Evolutionary conservation across 495 filamentous ascomycete species (phyloP), one percentile per base, ranked within the genome.

Genomic region (Penicillium atrosanguineum): DNA sequence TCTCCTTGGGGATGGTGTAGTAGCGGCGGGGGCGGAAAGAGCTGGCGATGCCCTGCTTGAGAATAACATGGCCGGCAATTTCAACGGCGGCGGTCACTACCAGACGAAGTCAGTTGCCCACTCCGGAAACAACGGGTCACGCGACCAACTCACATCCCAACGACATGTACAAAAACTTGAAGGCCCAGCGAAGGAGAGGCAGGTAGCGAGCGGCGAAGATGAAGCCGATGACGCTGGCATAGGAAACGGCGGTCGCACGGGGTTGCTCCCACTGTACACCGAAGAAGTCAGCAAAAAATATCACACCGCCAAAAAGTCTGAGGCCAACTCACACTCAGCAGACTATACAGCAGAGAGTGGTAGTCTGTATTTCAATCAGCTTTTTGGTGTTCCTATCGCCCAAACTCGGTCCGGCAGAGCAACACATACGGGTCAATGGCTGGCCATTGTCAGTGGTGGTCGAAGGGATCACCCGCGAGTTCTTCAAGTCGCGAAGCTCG

Each of bases 171-270:
- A 87, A 77, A 56, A 85, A 78, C 80, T 95, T 96, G 76, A 99
- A 90, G 31, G 83, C 76, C 78, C 89, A 97, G 65, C 92, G 86
- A 54, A 95, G 74, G 44, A 97, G 76, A 65, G 92, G 89, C 52
- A 99, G 78, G 68, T 95, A 99, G 69, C 91, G 90, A 71, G 84
- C 83, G 62, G 87, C 84, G 74, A 96, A 88, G 72, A 99, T 97
- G 75, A 89, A 79, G 42, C 84, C 67, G 46, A 97, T 79, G 45
- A 85, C 73, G 55, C 81, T 76, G 64, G 80, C 78, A 62, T 90
- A 97, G 51, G 91, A 87, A 68, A 96, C 87, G 56, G 83, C 87
- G 41, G 95, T 95, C 57, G 91, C 93, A 67, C 91, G 77, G 43
- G 80, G 82, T 66, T 82, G 83, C 65, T 85, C 82, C 85, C 83